phyloP scores from a whole-genome alignment of 768 basidiomycete species.

The Daedalea quercina region DNA sequence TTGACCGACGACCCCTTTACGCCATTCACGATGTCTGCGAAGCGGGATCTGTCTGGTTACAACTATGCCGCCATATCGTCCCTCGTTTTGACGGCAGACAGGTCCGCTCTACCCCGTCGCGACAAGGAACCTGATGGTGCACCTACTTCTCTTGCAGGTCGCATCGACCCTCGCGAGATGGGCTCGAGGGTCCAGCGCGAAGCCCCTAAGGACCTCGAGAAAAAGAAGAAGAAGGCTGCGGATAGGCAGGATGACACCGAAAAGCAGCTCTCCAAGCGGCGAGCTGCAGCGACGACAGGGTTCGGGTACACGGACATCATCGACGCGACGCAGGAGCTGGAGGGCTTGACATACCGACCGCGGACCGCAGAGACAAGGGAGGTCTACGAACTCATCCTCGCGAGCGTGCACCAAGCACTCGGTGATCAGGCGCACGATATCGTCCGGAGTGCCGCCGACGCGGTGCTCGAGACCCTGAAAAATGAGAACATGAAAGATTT shows the following conservation, averaged over 20 bases:
- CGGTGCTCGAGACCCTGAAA: slow-evolving; percentile 82
- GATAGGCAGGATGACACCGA: slow-evolving; percentile 54
- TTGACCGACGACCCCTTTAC: not conserved
- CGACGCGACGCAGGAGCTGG: slow-evolving; percentile 88
- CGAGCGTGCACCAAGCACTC: slow-evolving; percentile 72
- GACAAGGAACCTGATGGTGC: slow-evolving; percentile 98
- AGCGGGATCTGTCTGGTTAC: slow-evolving; percentile 84
- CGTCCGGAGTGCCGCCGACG: slow-evolving; percentile 92
- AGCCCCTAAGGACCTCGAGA: slow-evolving; percentile 81
- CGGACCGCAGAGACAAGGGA: slow-evolving; percentile 92
- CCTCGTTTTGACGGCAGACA: slow-evolving; percentile 88
- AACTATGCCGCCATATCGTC: slow-evolving; percentile 96
- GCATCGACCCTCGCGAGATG: slow-evolving; percentile 88
- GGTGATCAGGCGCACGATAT: slow-evolving; percentile 97
- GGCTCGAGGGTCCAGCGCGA: slow-evolving; percentile 83
- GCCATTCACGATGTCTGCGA: slow-evolving; percentile 35
- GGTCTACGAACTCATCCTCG: slow-evolving; percentile 87
- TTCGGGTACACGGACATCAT: slow-evolving; percentile 89
- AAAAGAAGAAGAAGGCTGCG: slow-evolving; percentile 85
- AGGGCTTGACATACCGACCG: slow-evolving; percentile 89
- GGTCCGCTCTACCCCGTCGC: slow-evolving; percentile 71
- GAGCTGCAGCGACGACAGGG: slow-evolving; percentile 47
- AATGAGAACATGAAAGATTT: slow-evolving; percentile 22
- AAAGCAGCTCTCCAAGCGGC: slow-evolving; percentile 49
- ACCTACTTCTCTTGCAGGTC: slow-evolving; percentile 85